phyloP scores from a whole-genome alignment of 2,329 filamentous ascomycete species.

The Neofusicoccum umdonicola region DNA sequence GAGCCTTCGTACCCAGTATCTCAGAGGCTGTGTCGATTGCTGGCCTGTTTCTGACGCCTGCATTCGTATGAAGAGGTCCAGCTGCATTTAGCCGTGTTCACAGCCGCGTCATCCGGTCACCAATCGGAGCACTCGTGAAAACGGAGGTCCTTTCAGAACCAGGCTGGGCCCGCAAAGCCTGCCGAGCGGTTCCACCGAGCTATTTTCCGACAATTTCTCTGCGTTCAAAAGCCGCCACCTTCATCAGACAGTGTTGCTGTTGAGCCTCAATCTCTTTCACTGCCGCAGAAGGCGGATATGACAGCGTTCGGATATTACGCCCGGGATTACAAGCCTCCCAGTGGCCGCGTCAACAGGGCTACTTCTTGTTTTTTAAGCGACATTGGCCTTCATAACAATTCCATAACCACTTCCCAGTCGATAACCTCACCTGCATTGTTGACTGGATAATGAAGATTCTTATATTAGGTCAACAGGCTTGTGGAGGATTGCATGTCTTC shows the following conservation, averaged over 20 bases:
- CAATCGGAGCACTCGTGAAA: neutral
- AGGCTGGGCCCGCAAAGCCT: neutral
- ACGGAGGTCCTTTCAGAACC: neutral
- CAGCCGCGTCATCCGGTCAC: conserved; percentile 9
- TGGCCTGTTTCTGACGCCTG: neutral
- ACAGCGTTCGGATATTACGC: neutral
- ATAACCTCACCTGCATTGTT: too few relatives aligned
- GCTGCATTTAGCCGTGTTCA: neutral
- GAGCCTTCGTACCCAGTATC: too few relatives aligned
- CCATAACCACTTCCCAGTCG: too few relatives aligned
- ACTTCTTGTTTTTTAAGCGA: too few relatives aligned
- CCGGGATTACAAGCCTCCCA: neutral
- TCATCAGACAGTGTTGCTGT: too few relatives aligned
- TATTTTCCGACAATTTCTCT: neutral
- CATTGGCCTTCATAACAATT: too few relatives aligned
- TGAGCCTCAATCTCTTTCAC: too few relatives aligned
- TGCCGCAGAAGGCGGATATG: neutral
- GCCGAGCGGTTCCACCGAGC: neutral
- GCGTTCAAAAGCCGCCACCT: neutral
- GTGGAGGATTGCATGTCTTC: too few relatives aligned
- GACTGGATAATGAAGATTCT: too few relatives aligned
- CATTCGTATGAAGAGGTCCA: neutral
- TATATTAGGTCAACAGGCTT: too few relatives aligned
- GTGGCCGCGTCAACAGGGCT: too few relatives aligned
- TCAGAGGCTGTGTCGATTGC: neutral